Percentiles rank a stretch among this genome's conserved stretches.
Evolutionary conservation across 1,284 basidiomycete genomes (phyloP).

Genomic region (Gomphus sp.): DNA sequence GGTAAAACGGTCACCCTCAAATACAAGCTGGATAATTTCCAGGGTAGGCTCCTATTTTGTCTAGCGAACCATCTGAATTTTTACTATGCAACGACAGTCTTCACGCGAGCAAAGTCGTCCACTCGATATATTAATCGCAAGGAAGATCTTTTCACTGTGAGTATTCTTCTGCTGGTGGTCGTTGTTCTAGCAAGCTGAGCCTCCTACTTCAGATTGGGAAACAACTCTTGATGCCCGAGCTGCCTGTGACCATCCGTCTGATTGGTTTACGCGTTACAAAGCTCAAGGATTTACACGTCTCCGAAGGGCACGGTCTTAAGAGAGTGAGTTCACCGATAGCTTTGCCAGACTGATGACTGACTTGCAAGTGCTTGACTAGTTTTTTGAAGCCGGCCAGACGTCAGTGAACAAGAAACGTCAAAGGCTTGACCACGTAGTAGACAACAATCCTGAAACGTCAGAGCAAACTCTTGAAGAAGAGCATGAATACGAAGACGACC

Average conservation of each 20-base stretch:
- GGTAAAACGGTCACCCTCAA: slow-evolving; percentile 74
- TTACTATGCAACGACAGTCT: slow-evolving; percentile 37
- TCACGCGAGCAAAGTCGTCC: slow-evolving; percentile 74
- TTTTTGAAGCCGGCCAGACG: slow-evolving; percentile 13
- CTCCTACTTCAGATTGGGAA: slow-evolving; percentile 52
- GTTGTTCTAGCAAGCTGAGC: slow-evolving; percentile 5
- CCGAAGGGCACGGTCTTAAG: slow-evolving; percentile 51
- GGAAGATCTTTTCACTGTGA: slow-evolving; percentile 69
- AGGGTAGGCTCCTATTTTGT: slow-evolving; percentile 37
- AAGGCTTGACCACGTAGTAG: slow-evolving; percentile 19
- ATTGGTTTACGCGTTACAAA: slow-evolving; percentile 81
- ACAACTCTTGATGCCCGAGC: slow-evolving; percentile 71
- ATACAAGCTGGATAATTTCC: slow-evolving; percentile 72
- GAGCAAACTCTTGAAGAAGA: slow-evolving; percentile 38
- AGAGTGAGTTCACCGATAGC: slow-evolving; percentile 32
- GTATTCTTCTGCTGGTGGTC: slow-evolving; percentile 17
- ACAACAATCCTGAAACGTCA: slow-evolving; percentile 35
- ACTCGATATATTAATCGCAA: slow-evolving; percentile 64
- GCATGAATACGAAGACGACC: slow-evolving; percentile 21
- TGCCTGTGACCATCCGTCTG: slow-evolving; percentile 69
- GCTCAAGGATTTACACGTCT: slow-evolving; percentile 63
- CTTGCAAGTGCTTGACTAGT: background rate
- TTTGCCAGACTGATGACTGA: background rate
- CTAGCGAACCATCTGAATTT: background rate
- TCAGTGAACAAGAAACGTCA: slow-evolving; percentile 34